phyloP scores from a whole-genome alignment of 2,329 filamentous ascomycete species.

The Epichloe elymi region DNA sequence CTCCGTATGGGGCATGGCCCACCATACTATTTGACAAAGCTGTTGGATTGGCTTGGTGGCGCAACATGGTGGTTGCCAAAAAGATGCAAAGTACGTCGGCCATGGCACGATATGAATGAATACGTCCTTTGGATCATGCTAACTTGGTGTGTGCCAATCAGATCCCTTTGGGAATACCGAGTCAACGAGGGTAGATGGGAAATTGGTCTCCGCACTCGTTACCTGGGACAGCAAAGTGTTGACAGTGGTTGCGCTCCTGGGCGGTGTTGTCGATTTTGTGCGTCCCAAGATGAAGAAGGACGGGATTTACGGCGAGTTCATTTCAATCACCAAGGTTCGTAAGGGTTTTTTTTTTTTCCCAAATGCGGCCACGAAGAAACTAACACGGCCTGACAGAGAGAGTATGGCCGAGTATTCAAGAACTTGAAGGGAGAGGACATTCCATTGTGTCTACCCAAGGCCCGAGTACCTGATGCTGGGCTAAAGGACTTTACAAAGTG shows the following conservation, averaged over 20 bases:
- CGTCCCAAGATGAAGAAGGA: constrained; percentile 24
- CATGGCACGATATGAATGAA: neutral
- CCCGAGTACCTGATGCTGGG: constrained; percentile 12
- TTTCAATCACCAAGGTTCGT: constrained; percentile 16
- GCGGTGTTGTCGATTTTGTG: constrained; percentile 24
- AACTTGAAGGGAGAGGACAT: constrained; percentile 17
- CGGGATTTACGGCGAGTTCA: constrained; percentile 24
- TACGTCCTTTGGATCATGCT: neutral
- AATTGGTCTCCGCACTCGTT: constrained; percentile 24
- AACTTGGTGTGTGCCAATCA: constrained; percentile 4
- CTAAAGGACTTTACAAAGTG: constrained; percentile 15
- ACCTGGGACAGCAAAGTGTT: constrained; percentile 32
- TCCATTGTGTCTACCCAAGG: constrained; percentile 16
- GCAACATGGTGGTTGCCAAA: constrained; percentile 26
- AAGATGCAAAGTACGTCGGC: constrained; percentile 28
- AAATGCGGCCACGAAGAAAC: neutral
- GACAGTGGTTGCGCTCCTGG: constrained; percentile 25
- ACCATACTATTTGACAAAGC: constrained; percentile 23
- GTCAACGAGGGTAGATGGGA: constrained; percentile 25
- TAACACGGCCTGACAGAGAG: constrained; percentile 10
- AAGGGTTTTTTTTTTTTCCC: accelerated
- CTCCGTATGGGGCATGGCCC: constrained; percentile 26
- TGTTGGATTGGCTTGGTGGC: constrained; percentile 29
- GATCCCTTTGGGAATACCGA: constrained; percentile 26
- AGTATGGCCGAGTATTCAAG: constrained; percentile 17